phyloP scores from a whole-genome alignment of 352 stramenopile genomes.

The Thraustochytrium striatum region DNA sequence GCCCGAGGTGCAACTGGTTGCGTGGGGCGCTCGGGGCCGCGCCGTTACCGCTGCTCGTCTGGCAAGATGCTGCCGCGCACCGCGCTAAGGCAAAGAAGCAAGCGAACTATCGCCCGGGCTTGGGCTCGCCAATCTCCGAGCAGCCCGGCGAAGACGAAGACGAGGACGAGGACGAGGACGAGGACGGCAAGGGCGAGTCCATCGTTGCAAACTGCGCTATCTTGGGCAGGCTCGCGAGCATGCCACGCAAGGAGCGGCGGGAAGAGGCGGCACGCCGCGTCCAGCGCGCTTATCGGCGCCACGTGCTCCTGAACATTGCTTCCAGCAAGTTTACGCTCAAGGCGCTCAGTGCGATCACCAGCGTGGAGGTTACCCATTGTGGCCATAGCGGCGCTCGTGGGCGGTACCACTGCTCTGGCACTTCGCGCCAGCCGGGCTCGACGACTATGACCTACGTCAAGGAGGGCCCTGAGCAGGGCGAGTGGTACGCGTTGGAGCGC shows the following conservation, averaged over 20 bases:
- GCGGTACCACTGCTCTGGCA: not conserved
- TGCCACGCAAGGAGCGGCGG: not conserved
- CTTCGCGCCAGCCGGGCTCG: not conserved
- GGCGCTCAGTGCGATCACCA: constrained; percentile 5
- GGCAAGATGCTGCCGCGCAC: not conserved
- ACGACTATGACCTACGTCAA: not conserved
- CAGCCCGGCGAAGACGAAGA: too few species aligned
- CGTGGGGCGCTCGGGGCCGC: not conserved
- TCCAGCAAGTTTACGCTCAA: constrained; percentile 15
- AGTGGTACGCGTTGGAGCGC: constrained; percentile 24
- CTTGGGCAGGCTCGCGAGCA: too few species aligned
- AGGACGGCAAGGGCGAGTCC: too few species aligned
- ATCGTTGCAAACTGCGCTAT: too few species aligned
- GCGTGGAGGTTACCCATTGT: not conserved
- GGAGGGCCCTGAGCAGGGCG: not conserved
- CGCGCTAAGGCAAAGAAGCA: too few species aligned
- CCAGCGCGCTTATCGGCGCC: not conserved
- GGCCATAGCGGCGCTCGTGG: not conserved
- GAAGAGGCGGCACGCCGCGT: constrained; percentile 4
- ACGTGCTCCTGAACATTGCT: constrained; percentile 22
- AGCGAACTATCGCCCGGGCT: too few species aligned
- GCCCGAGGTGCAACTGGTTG: not conserved
- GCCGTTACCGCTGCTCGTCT: not conserved
- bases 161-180: too few species aligned
- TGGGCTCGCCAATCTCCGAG: too few species aligned